Percentiles rank a stretch among this genome's conserved stretches.
phyloP scores from a whole-genome alignment of 352 stramenopile genomes.

The Phytopythium vexans region DNA sequence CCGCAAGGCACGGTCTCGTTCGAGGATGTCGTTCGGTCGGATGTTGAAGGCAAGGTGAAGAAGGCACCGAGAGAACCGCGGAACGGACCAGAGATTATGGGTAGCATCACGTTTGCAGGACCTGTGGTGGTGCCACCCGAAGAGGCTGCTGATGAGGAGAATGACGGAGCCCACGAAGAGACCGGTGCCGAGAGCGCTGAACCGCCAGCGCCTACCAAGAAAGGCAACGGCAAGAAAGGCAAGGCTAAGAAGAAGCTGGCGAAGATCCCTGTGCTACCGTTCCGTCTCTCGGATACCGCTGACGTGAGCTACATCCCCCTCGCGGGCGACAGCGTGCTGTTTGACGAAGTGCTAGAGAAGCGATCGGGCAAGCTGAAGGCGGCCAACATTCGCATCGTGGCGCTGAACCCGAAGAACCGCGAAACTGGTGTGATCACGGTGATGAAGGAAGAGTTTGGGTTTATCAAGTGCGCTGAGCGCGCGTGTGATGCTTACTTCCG shows the following conservation, averaged over 20 bases:
- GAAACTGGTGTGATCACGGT: conserved; percentile 65
- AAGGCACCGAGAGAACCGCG: conserved; percentile 67
- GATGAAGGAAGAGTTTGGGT: conserved; percentile 79
- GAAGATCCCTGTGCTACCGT: conserved; percentile 26
- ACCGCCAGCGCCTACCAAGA: conserved; percentile 38
- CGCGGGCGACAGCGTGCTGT: conserved; percentile 54
- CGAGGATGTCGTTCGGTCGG: conserved; percentile 48
- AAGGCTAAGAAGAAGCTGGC: conserved; percentile 11
- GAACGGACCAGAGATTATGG: conserved; percentile 55
- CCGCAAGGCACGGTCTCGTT: conserved; percentile 57
- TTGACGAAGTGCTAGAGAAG: conserved; percentile 75
- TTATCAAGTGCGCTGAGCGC: conserved; percentile 80
- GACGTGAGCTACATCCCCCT: conserved; percentile 64
- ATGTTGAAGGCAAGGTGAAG: conserved; percentile 56
- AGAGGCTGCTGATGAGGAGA: conserved; percentile 7
- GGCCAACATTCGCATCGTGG: conserved; percentile 55
- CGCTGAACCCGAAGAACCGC: conserved; percentile 63
- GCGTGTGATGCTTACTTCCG: conserved; percentile 69
- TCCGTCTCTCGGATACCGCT: conserved; percentile 56
- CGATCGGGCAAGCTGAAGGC: conserved; percentile 53
- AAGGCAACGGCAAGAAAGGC: conserved; percentile 20
- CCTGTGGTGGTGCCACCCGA: conserved; percentile 1
- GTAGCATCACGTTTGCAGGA: conserved; percentile 34
- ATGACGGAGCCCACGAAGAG: conserved; percentile 11
- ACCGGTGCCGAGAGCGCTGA: conserved; percentile 12